Base-by-base conservation (phyloP, 257 asterid species). In the Schizonepeta tenuifolia region DNA sequence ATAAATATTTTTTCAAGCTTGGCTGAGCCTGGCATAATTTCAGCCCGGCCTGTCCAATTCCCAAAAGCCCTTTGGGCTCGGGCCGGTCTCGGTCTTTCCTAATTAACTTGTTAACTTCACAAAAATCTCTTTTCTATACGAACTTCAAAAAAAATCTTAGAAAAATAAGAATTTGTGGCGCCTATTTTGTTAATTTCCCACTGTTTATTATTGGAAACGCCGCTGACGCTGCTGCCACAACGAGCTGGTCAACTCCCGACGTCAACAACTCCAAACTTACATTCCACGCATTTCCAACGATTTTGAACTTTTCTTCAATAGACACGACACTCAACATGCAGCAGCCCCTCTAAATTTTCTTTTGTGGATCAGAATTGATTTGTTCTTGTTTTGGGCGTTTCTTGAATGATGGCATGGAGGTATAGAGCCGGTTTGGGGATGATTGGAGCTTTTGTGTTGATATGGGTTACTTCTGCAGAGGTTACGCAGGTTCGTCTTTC, bases 391-490 rank as follows among this genome's bases (percentile, higher is more conserved):
- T 61, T 71, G 57, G 63, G 51, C 12, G 50, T 75, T 24, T 65
- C 50, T 72, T 71, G 80, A 68, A 78, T 54, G 67, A 87, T 86
- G 97, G 82, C 85, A 56, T 89, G 93, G 93, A 86, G 82, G 80
- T 89, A 91, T 67, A 74, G 67, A 69, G 86, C 93, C 1, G 96
- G 96, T 36, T 75, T 89, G 82, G 91, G 83, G 57, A 70, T 89
- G 80, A 91, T 91, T 68, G 97, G 93, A 70, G 83, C 86, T 63
- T 82, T 87, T 82, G 97, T 91, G 62, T 44, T 91, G 59, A 87
- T 89, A 78, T 91, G 97, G 96, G 97, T 91, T 70, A 74, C 91
- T 75, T 81, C 93, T 53, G 96, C 97, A 6, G 97, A 91, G 84
- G 77, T 89, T 80, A 91, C 97, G n/a, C 95, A 87, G 97, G 97